Evolutionary conservation across 768 basidiomycete species (phyloP).

Genomic region (Galerina sulciceps): DNA sequence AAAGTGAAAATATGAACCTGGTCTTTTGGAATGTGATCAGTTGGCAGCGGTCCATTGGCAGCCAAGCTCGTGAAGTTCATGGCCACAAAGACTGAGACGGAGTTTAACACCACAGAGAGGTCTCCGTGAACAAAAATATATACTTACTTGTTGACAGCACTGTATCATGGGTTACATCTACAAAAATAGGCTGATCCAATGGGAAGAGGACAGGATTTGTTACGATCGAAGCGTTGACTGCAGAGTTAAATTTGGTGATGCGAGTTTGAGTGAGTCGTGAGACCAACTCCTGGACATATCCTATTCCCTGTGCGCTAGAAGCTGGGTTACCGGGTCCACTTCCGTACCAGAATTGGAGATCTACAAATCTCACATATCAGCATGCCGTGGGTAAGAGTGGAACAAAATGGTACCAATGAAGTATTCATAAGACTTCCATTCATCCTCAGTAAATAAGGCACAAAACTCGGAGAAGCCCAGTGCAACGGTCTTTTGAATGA

Average conservation of each 20-base stretch:
- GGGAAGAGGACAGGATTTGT: conserved; percentile 57
- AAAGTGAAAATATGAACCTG: conserved; percentile 55
- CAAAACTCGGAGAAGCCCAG: conserved; percentile 82
- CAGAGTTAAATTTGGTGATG: conserved; percentile 56
- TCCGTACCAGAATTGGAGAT: conserved; percentile 65
- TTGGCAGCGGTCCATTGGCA: conserved; percentile 62
- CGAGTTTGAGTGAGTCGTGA: conserved; percentile 68
- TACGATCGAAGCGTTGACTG: conserved; percentile 72
- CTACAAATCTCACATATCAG: conserved; percentile 26
- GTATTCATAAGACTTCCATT: conserved; percentile 83
- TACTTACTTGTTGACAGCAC: conserved; percentile 63
- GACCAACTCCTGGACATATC: conserved; percentile 73
- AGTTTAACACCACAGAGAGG: background rate
- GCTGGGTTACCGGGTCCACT: conserved; percentile 73
- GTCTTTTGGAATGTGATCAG: conserved; percentile 57
- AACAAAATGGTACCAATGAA: conserved; percentile 32
- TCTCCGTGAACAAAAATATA: background rate
- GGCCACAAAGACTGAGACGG: conserved; percentile 61
- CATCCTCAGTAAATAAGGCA: conserved; percentile 75
- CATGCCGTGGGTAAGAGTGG: background rate
- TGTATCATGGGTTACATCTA: conserved; percentile 78
- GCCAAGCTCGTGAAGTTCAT: conserved; percentile 74
- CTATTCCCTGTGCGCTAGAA: conserved; percentile 63
- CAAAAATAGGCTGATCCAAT: conserved; percentile 61
- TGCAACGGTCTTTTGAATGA: conserved; percentile 63